Conservation (phyloP, 768 basidiomycete genomes). For the Sutorius australiensis region DNA sequence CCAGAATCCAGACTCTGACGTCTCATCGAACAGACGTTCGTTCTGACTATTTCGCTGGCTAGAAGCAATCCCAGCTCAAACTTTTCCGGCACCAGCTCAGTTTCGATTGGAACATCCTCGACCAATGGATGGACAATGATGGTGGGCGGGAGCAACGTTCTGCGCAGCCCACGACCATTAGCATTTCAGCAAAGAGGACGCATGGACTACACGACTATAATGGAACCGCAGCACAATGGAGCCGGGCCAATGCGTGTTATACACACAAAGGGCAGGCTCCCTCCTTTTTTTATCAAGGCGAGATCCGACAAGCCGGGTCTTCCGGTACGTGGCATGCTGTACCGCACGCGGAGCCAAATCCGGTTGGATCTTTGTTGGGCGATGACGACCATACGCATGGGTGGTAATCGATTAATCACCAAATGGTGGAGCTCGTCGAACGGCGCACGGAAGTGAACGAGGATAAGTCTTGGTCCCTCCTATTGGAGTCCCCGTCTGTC, state of each 20-base stretch:
- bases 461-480: background rate
- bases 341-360: constrained; percentile 21
- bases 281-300: constrained; percentile 73
- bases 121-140: background rate
- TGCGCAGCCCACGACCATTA: constrained; percentile 7
- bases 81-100: background rate
- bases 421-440: constrained; percentile 13
- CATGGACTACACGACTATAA: constrained; percentile 56
- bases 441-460: constrained; percentile 10
- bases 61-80: background rate
- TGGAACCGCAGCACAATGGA: constrained; percentile 69
- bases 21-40: background rate
- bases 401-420: constrained; percentile 1
- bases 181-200: constrained; percentile 3
- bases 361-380: constrained; percentile 19
- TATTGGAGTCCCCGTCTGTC: background rate
- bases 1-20: background rate
- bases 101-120: background rate
- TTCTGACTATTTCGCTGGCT: background rate
- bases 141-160: constrained; percentile 5
- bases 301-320: constrained; percentile 67
- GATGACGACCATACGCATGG: constrained; percentile 16
- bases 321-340: constrained; percentile 36
- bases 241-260: constrained; percentile 65
- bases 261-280: constrained; percentile 64